Evolutionary conservation across 2,329 filamentous ascomycete species (phyloP).

Genomic region (Scedosporium boydii): DNA sequence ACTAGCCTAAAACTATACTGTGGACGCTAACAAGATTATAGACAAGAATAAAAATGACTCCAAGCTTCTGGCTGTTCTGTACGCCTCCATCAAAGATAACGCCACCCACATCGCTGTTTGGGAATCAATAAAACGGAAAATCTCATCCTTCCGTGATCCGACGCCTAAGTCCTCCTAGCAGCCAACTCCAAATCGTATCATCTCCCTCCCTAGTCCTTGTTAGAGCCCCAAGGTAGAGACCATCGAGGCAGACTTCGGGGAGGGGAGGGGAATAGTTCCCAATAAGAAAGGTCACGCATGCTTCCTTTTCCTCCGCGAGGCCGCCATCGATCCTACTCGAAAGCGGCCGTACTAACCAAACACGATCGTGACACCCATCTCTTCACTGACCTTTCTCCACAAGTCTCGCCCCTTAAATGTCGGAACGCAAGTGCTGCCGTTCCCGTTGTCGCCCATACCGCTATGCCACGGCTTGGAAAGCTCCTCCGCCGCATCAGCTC

Average conservation of each 20-base stretch:
- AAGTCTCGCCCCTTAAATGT: conserved; percentile 27
- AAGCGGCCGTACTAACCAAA: conserved; percentile 38
- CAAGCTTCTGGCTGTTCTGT: neutral
- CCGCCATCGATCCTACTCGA: neutral
- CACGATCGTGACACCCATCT: conserved; percentile 50
- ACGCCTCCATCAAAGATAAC: neutral
- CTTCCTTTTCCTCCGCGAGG: neutral
- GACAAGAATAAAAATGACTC: neutral
- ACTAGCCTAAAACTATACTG: neutral
- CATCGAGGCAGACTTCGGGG: neutral
- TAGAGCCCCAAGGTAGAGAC: neutral
- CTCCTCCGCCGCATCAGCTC: conserved; percentile 30
- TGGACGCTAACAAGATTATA: neutral
- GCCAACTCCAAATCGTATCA: neutral
- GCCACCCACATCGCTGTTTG: neutral
- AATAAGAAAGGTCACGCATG: neutral
- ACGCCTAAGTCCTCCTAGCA: neutral
- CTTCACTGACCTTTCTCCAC: conserved; percentile 47
- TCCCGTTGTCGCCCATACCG: conserved; percentile 6
- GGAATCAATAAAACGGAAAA: conserved; percentile 1
- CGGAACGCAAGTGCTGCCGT: conserved; percentile 1
- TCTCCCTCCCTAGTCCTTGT: neutral
- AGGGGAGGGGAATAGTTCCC: neutral
- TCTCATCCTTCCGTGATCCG: conserved; percentile 1
- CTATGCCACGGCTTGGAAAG: conserved; percentile 5